phyloP scores from a whole-genome alignment of 345 rosid species.

The Camelina sativa region DNA sequence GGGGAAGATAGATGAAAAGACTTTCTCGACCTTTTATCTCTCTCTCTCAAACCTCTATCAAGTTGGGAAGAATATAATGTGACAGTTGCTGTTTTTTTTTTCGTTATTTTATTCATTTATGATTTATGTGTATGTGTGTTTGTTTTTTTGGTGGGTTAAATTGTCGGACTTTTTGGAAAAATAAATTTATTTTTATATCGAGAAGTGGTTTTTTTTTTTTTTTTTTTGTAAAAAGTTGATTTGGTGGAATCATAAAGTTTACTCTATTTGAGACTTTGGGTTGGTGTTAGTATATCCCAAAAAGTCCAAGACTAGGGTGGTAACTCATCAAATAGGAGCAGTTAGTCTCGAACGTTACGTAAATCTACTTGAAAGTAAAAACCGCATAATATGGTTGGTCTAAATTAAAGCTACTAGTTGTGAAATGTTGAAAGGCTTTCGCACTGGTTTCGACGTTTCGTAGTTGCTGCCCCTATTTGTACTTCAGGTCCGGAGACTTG shows the following conservation, averaged over 20 bases:
- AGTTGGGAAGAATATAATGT: slow-evolving; percentile 36
- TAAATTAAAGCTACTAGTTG: neutral
- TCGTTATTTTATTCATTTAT: neutral
- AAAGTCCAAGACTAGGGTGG: no score
- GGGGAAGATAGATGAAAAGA: slow-evolving; percentile 39
- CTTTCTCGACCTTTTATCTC: slow-evolving; percentile 39
- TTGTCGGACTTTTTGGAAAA: slow-evolving; percentile 19
- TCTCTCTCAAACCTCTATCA: slow-evolving; percentile 34
- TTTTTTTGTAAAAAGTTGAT: neutral
- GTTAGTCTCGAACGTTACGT: neutral
- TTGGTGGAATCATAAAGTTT: neutral
- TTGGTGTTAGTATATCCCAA: neutral
- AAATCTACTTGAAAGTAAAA: neutral
- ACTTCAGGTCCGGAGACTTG: no score
- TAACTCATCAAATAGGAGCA: neutral
- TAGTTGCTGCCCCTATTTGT: no score
- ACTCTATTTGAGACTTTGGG: neutral
- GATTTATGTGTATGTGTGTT: neutral
- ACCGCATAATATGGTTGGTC: neutral
- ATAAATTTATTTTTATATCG: neutral
- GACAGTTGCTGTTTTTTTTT: slow-evolving; percentile 33
- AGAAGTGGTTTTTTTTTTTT: slow-evolving; percentile 16
- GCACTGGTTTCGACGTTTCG: no score
- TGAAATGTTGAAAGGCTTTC: no score
- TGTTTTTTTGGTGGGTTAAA: slow-evolving; percentile 17